These are phyloP conservation scores for Centella asiatica DNA, from an alignment of 129 eudicot species.

Conservation along the genomic window DNA sequence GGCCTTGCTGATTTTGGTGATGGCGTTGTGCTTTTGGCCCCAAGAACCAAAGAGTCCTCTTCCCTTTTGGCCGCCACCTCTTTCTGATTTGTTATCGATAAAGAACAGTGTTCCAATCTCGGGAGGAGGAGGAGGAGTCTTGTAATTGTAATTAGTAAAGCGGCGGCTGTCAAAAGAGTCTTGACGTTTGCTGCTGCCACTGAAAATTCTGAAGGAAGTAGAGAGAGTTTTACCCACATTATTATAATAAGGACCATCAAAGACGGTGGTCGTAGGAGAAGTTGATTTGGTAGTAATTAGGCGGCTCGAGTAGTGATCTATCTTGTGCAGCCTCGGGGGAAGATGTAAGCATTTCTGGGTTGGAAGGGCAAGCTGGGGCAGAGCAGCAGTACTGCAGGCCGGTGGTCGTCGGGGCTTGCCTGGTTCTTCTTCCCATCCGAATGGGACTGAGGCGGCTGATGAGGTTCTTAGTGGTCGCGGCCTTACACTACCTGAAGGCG, in stretches of 20 bases:
- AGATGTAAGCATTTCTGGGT: constrained; percentile 31
- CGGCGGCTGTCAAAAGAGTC: constrained; percentile 42
- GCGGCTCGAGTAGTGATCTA: constrained; percentile 15
- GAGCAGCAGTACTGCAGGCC: too few species aligned
- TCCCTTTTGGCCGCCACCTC: constrained; percentile 16
- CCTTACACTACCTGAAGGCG: constrained; percentile 43
- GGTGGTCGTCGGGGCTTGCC: constrained; percentile 87
- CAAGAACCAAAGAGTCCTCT: constrained; percentile 42
- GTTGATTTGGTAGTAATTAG: constrained; percentile 35
- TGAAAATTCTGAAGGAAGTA: constrained; percentile 32
- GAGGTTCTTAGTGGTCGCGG: constrained; percentile 72
- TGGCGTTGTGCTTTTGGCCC: constrained; percentile 8
- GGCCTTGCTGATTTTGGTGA: neutral
- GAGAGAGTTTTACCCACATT: constrained; percentile 24
- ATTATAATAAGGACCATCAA: constrained; percentile 72
- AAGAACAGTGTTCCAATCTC: constrained; percentile 14
- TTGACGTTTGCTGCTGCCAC: constrained; percentile 32
- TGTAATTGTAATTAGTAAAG: constrained; percentile 18
- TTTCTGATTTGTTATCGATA: constrained; percentile 12
- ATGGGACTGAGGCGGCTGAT: constrained; percentile 61
- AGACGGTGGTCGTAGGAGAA: constrained; percentile 75
- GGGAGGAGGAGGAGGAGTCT: too few species aligned
- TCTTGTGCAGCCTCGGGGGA: constrained; percentile 46
- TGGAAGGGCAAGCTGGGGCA: constrained; percentile 26
- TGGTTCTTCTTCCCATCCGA: constrained; percentile 87